Base-by-base conservation (phyloP, 352 stramenopile species). In the Pythium oligandrum region DNA sequence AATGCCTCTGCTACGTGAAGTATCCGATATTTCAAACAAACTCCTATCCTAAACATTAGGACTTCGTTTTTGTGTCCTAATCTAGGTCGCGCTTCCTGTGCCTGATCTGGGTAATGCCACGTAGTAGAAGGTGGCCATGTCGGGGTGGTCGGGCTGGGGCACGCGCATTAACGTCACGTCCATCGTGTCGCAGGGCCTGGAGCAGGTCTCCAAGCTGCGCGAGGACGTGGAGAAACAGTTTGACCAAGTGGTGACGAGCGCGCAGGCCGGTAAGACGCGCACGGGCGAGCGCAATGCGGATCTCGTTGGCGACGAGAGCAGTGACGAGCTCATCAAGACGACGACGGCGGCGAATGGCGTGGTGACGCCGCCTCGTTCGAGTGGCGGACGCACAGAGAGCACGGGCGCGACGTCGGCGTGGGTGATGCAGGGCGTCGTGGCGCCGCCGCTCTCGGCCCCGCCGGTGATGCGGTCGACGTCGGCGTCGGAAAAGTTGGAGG, bases 201-300 rank as follows among this genome's bases (percentile, higher is more conserved):
- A 93, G 57, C 83, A 93, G 59, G 83, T 93, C 51, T 75, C 65
- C 40, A 90, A 71, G 72, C 68, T 93, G 53, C 82, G 82, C 26
- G 83, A 93, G 61, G 83, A 93, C 57, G 83, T 93, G 48, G 83
- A 93, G 64, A 93, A 93, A 64, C 84, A 89, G 53, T 93, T 93
- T 52, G 83, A 93, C 46, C 77, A 93, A 56, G 78, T 82, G 38
- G 78, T 93, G 38, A 67, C 76, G 17, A 65, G 69, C 44, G 32
- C 51, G 4, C 34, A 38, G 39, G 32, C 17, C 44, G 45, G 26
- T 37, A 60, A 57, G 4, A 63, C 59, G 31, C 44, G 17, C 17
- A 26, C 17, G 17, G 17, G 17, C 17, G 17, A 26, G 17, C 17
- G 17, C 17, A 26, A 26, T 26, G 17, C 17, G 17, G 17, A 26